Base-by-base conservation (phyloP, 768 basidiomycete genomes). In the Boletales sp. region DNA sequence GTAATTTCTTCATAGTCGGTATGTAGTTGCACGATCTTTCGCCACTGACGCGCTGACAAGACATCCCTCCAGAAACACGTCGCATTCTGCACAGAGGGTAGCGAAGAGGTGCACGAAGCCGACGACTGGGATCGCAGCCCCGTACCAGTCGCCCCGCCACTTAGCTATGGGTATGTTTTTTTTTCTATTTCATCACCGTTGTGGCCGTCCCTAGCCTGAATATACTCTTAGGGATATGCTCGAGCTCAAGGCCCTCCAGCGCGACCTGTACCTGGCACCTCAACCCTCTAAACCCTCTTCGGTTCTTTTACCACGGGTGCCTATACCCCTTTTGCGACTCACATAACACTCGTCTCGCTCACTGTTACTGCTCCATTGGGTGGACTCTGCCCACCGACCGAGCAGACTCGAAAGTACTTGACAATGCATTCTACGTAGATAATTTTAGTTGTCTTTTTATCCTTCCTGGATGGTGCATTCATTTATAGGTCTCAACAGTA, bases 71-170 rank as follows among this genome's bases (percentile, higher is more conserved):
- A 66, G 53, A 86, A 87, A 68, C 76, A 75, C 30, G 87, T 90
- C 29, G 77, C 77, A 8, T 90, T 87, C 55, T 77, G 79, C 40
- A 71, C 70, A 4, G 70, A 77, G 2, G 77, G 75, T 46, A 68
- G 71, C 12, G 81, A 85, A 51, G 75, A 86, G 62, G 71, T 89
- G 10, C 77, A 77, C 60, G 65, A 74, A 29, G 87, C 84, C 4
- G 87, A 90, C 63, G 85, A 86, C 48, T 89, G 87, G 87, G 87
- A 90, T 64, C 76, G 87, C 14, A 86, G 84, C 2, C 87, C 87
- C 3, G 75, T 76, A 2, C 82, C 86, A 36, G 81, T 84, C 21
- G 77, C 83, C 7, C 74, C 74, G 30, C 77, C 74, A 51, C 68
- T 89, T 55, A 76, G 80, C 3, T 89, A 87, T 61, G 76, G 82